Evolutionary conservation across 257 asterid species (phyloP).

Genomic region (Rauvolfia tetraphylla): DNA sequence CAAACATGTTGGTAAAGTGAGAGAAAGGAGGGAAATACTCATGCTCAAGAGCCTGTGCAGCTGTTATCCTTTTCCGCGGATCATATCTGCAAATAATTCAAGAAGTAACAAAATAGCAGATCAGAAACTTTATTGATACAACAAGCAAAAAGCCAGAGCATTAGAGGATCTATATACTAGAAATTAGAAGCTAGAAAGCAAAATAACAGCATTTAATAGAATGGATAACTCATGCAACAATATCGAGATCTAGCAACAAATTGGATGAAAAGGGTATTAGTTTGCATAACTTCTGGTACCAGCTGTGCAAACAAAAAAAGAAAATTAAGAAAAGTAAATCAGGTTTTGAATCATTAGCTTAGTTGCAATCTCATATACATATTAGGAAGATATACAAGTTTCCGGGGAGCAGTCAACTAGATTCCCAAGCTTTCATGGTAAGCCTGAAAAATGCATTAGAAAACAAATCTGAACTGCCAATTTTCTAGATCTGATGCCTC

Average conservation of each 20-base stretch:
- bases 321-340: neutral
- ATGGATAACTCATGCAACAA: neutral
- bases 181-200: neutral
- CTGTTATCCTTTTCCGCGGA: slow-evolving; percentile 86
- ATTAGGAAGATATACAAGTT: neutral
- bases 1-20: slow-evolving; percentile 1
- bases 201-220: neutral
- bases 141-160: neutral
- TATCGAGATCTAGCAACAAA: neutral
- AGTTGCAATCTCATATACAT: neutral
- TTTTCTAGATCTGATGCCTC: neutral
- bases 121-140: neutral
- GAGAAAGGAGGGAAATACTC: slow-evolving; percentile 49
- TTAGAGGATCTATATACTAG: neutral
- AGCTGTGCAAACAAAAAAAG: neutral
- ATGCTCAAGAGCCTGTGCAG: slow-evolving; percentile 95
- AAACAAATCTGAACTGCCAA: neutral
- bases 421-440: neutral
- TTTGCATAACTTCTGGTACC: neutral
- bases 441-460: slow-evolving; percentile 5
- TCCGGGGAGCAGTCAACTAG: neutral
- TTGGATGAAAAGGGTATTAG: neutral
- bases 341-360: neutral
- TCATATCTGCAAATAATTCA: slow-evolving; percentile 66
- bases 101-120: neutral